Evolutionary conservation across 2,329 filamentous ascomycete species (phyloP), one percentile per base, ranked within the genome.

Genomic region (Geosmithia putterillii): DNA sequence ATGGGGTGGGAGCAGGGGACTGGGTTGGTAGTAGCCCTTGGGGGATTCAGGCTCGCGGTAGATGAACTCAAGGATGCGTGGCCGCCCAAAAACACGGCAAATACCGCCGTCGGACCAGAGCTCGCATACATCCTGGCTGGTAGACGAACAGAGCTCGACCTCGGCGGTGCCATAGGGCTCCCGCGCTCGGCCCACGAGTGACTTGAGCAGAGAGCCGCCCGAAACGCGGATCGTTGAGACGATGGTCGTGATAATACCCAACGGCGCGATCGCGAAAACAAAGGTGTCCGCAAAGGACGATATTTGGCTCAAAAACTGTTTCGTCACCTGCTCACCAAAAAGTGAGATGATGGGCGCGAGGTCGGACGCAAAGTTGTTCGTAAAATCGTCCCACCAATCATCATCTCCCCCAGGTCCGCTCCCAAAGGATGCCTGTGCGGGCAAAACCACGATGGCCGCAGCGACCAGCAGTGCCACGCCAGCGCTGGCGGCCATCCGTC

Each of bases 161-260:
- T 70, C 65, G 1, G 51, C 57, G 1, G 44, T 48, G 0, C 55
- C 59, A 0, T 47, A 42, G 3, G 54, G 55, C 47, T 68, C 65
- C 38, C 60, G 55, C 0, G 61, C 55, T 37, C 63, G 46, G 0
- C 66, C 65, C 10, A 70, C 53, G 20, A 68, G 56, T 2, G 65
- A 60, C 15, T 57, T 54, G 1, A 66, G 47, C 2, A 50, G 56
- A 0, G 54, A 23, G 1, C 32, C 44, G 1, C 57, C 62, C 43
- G 51, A 64, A 34, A 60, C 50, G 0, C 60, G 52, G 36, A 62
- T 60, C 0, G 49, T 54, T 1, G 55, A 54, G 0, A 60, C 42
- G 1, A 69, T 47, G 0, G 56, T 54, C 0, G 66, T 69, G 12
- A 69, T 46, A 21, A 69, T 61, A 0, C 66, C 65, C 1, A 66